These are phyloP conservation scores for Annulohypoxylon truncatum DNA, from an alignment of 2,329 filamentous ascomycete species.

Conservation along the genomic window DNA sequence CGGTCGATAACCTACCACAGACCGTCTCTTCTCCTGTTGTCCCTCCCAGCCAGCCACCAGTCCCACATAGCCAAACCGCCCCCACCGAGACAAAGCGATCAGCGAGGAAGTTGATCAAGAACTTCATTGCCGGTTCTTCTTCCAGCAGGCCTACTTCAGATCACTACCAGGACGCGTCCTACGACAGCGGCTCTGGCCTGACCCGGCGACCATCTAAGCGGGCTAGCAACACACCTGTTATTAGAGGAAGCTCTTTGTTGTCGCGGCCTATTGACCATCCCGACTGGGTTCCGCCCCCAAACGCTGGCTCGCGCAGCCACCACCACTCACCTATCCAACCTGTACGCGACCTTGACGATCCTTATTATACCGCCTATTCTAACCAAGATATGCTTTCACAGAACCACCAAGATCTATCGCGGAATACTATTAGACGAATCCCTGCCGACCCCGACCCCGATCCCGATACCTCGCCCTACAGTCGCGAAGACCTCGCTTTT, in stretches of 20 bases:
- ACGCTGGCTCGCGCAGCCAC: conserved; percentile 39
- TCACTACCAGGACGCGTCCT: conserved; percentile 50
- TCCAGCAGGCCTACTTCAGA: conserved; percentile 49
- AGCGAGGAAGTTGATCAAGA: conserved; percentile 66
- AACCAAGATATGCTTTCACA: conserved; percentile 56
- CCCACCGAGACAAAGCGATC: conserved; percentile 60
- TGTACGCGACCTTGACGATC: conserved; percentile 56
- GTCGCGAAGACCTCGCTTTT: conserved; percentile 58
- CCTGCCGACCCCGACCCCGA: conserved; percentile 59
- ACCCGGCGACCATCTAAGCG: conserved; percentile 69
- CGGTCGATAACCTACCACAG: conserved; percentile 57
- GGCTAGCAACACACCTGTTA: conserved; percentile 60
- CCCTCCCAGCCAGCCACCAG: conserved; percentile 41
- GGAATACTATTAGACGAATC: conserved; percentile 62
- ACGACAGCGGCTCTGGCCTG: conserved; percentile 63
- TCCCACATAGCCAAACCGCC: conserved; percentile 47
- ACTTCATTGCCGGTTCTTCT: conserved; percentile 60
- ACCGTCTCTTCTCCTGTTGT: conserved; percentile 47
- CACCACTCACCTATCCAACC: conserved; percentile 59
- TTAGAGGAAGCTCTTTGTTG: conserved; percentile 57
- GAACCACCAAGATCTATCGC: conserved; percentile 55
- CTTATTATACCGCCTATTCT: conserved; percentile 53
- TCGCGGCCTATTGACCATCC: conserved; percentile 45
- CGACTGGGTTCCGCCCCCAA: conserved; percentile 46
- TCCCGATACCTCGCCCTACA: conserved; percentile 58